Base-by-base conservation (phyloP, 1,284 basidiomycete species). In the Psilocybe mexicana region DNA sequence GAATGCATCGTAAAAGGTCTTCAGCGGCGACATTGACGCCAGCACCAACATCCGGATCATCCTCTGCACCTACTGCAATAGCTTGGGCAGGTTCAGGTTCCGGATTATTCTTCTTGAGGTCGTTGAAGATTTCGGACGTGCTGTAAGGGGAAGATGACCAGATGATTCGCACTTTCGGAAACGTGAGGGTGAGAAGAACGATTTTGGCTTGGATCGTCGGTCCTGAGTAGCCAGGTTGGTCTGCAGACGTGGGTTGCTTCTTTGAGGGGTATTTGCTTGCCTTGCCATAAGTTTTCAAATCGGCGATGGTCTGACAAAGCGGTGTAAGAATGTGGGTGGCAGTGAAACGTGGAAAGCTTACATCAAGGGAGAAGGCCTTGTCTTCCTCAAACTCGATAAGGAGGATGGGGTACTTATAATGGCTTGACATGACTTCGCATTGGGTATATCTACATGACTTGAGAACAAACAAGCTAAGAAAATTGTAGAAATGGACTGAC, bases 331-430 rank as follows among this genome's bases (percentile, higher is more conserved):
- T 18, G n/a, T 36, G 30, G 14, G 30, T n/a, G 18, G 10, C 30
- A 47, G 6, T 26, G 42, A 59, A 23, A 35, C 12, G 30, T 5
- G 30, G 30, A 35, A n/a, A 12, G 72, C 81, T 59, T 67, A 93
- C 94, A 72, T 93, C 87, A 11, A 98, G 79, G 0, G 93, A 92
- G 72, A 98, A 99, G 0, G 93, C 87, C 68, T 96, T 97, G 72
- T 97, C 92, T 73, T 98, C 94, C 67, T 98, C 96, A 65, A 99
- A 99, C 70, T 99, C 96, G 67, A 99, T 98, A n/a, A 99, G 80
- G 12, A 99, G 77, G 54, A 99, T 85, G 0, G 96, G 95, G 44
- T 92, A 88, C 74, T 95, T 96, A 76, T 98, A 99, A 71, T 98
- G 91, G 4, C 91, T 89, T 0, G 91, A 94, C 96, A 99, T 98